phyloP scores from a whole-genome alignment of 2,329 filamentous ascomycete genomes.

The Cercospora berteroae region DNA sequence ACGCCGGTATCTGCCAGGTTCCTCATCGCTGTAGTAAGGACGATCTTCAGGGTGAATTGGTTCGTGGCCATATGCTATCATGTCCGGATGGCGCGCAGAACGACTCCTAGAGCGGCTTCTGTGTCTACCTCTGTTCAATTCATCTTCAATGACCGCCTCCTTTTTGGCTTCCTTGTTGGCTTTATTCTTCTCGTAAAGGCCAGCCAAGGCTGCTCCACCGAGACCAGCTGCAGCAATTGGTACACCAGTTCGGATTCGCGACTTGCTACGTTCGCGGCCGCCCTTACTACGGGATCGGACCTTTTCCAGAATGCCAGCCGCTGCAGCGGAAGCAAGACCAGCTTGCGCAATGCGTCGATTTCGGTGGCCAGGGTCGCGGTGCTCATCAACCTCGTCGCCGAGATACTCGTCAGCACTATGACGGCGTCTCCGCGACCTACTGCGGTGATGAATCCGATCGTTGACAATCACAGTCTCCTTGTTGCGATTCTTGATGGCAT shows the following conservation, averaged over 20 bases:
- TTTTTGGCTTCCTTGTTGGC: slow-evolving; percentile 57
- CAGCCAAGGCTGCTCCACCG: slow-evolving; percentile 60
- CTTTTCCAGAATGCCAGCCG: slow-evolving; percentile 60
- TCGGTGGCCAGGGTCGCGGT: slow-evolving; percentile 50
- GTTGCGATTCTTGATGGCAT: slow-evolving; percentile 51
- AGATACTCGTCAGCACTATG: slow-evolving; percentile 39
- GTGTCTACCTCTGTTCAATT: slow-evolving; percentile 32
- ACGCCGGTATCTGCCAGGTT: slow-evolving; percentile 44
- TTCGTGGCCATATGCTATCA: slow-evolving; percentile 65
- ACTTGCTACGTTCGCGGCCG: slow-evolving; percentile 52
- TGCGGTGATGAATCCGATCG: slow-evolving; percentile 39
- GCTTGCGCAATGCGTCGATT: slow-evolving; percentile 61
- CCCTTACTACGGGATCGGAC: slow-evolving; percentile 59
- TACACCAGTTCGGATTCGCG: slow-evolving; percentile 55
- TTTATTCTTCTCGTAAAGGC: slow-evolving; percentile 63
- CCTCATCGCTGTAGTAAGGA: slow-evolving; percentile 41
- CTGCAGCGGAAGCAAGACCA: slow-evolving; percentile 61
- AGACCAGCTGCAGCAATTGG: slow-evolving; percentile 62
- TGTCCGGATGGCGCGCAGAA: slow-evolving; percentile 43
- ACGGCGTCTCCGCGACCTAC: slow-evolving; percentile 47
- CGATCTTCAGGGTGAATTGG: slow-evolving; percentile 58
- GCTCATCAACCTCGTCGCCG: slow-evolving; percentile 21
- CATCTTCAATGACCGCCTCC: slow-evolving; percentile 40
- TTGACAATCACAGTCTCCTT: slow-evolving; percentile 47
- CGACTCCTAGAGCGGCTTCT: slow-evolving; percentile 33